These are phyloP conservation scores for Pisolithus marmoratus DNA, from an alignment of 768 basidiomycete genomes.

Conservation along the genomic window DNA sequence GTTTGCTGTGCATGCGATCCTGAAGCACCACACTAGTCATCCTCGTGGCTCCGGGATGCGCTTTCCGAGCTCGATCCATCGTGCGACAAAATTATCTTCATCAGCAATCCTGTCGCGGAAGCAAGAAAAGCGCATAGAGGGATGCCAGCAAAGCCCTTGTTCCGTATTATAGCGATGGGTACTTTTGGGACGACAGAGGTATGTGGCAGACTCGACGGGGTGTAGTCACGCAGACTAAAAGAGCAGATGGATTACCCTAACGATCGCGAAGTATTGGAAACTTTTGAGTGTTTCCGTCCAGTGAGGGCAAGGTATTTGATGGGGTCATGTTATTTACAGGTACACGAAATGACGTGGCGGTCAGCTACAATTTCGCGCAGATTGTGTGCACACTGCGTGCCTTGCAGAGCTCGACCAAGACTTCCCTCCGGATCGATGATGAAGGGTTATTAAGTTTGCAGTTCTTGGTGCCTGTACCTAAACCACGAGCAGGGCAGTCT, in stretches of 20 bases:
- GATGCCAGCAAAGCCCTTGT: slow-evolving; percentile 45
- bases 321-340: background rate
- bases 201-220: slow-evolving; percentile 3
- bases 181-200: slow-evolving; percentile 86
- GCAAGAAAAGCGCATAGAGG: slow-evolving; percentile 18
- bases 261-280: slow-evolving; percentile 85
- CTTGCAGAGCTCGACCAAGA: slow-evolving; percentile 78
- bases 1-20: background rate
- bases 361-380: slow-evolving; percentile 80
- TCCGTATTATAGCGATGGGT: slow-evolving; percentile 77
- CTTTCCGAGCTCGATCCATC: slow-evolving; percentile 88
- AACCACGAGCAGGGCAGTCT: slow-evolving; percentile 33
- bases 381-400: slow-evolving; percentile 69
- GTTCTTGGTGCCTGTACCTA: slow-evolving; percentile 70
- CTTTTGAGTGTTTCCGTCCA: slow-evolving; percentile 69
- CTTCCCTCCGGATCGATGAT: slow-evolving; percentile 80
- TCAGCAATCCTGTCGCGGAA: slow-evolving; percentile 58
- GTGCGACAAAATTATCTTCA: slow-evolving; percentile 79
- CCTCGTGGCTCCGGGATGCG: slow-evolving; percentile 92
- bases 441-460: slow-evolving; percentile 84
- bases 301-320: slow-evolving; percentile 64
- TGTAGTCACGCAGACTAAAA: background rate
- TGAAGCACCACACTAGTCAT: slow-evolving; percentile 37
- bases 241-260: slow-evolving; percentile 92
- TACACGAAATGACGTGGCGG: background rate